These are phyloP conservation scores for Phytophthora litchii DNA, from an alignment of 352 stramenopile species.

Conservation along the genomic window DNA sequence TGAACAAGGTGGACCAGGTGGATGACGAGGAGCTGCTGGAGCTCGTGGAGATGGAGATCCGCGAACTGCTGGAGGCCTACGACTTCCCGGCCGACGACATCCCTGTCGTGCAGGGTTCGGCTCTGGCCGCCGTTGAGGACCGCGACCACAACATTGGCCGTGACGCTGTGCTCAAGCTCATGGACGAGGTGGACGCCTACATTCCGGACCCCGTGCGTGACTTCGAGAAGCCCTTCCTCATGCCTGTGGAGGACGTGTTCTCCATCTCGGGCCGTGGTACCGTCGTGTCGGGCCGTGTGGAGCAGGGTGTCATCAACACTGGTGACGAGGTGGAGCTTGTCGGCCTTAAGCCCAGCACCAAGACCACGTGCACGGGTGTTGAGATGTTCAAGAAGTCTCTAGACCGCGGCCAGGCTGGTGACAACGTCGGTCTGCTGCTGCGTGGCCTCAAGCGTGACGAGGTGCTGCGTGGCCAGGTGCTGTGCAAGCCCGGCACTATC, in stretches of 20 bases:
- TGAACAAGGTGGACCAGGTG: constrained; percentile 93
- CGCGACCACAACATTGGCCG: constrained; percentile 84
- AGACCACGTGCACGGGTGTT: constrained; percentile 85
- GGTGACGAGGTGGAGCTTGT: constrained; percentile 62
- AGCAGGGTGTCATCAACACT: constrained; percentile 86
- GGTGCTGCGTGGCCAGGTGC: constrained; percentile 89
- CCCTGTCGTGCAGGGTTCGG: constrained; percentile 93
- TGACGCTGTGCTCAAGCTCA: constrained; percentile 93
- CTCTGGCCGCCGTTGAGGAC: constrained; percentile 92
- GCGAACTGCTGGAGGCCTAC: constrained; percentile 89
- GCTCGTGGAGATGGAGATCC: constrained; percentile 48
- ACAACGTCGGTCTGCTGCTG: constrained; percentile 96
- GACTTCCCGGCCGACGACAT: constrained; percentile 96
- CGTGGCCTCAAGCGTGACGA: constrained; percentile 96
- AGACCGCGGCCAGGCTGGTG: constrained; percentile 92
- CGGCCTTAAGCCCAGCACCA: constrained; percentile 43
- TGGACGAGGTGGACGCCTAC: constrained; percentile 88
- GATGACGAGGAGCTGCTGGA: constrained; percentile 42
- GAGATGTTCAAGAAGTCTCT: constrained; percentile 98
- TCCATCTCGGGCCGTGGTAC: constrained; percentile 97
- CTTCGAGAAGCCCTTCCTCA: constrained; percentile 97
- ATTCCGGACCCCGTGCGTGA: constrained; percentile 90
- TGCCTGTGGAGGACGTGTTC: constrained; percentile 98
- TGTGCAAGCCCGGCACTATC: constrained; percentile 90
- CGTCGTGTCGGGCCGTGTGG: constrained; percentile 96